Evolutionary conservation across 176 grass and related monocot genomes (phyloP).

Genomic region (Ananas comosus): DNA sequence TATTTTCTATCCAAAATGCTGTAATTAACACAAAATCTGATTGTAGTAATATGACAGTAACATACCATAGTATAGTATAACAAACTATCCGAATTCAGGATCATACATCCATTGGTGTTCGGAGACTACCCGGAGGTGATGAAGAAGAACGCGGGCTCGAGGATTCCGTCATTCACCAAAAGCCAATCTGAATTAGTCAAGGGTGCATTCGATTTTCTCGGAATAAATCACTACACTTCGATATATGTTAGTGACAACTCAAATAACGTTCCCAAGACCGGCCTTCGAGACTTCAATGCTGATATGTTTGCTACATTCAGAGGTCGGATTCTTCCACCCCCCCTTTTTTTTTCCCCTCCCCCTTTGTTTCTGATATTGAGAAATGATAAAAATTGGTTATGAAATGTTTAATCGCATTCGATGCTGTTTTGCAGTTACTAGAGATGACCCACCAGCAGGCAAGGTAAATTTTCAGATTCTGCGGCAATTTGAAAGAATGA

Average conservation of each 20-base stretch:
- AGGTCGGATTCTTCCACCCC: slow-evolving; percentile 26
- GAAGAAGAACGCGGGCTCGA: slow-evolving; percentile 41
- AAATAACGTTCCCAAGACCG: background rate
- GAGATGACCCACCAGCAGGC: slow-evolving; percentile 25
- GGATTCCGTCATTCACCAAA: slow-evolving; percentile 55
- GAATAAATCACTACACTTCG: slow-evolving; percentile 69
- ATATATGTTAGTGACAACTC: slow-evolving; percentile 46
- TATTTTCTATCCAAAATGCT: background rate
- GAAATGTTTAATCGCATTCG: slow-evolving; percentile 15
- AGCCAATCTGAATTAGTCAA: slow-evolving; percentile 46
- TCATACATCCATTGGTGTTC: slow-evolving; percentile 53
- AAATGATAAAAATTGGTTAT: background rate
- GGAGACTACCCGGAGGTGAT: slow-evolving; percentile 75
- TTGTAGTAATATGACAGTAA: background rate
- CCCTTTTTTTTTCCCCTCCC: background rate
- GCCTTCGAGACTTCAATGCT: slow-evolving; percentile 34
- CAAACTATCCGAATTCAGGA: slow-evolving; percentile 21
- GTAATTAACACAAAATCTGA: background rate
- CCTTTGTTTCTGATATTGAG: background rate
- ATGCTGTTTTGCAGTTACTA: slow-evolving; percentile 36
- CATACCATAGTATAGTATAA: background rate
- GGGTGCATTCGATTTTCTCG: slow-evolving; percentile 60
- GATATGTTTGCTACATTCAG: slow-evolving; percentile 37
- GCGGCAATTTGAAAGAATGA: background rate
- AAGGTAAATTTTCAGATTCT: slow-evolving; percentile 28